Base-by-base conservation (phyloP, 495 filamentous ascomycete species). In the Hypoxylon lenormandii region DNA sequence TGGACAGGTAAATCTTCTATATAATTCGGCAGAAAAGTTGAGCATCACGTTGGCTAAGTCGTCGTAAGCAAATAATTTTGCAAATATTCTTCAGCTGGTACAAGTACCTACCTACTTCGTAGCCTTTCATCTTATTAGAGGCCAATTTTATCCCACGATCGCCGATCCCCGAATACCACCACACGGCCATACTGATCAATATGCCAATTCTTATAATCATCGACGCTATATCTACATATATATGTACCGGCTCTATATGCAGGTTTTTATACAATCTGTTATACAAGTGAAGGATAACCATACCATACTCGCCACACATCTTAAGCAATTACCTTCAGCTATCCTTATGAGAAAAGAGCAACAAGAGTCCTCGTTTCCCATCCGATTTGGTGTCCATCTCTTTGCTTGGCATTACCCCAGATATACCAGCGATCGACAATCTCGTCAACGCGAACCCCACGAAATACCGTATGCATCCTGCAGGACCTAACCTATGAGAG, bases 331-430 rank as follows among this genome's bases (percentile, higher is more conserved):
- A 26, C 23, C 5, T 26, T 26, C 23, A 2, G 5, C 23, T 26
- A 5, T 26, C 5, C 23, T 5, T 5, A 38, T 11, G 36, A 7
- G 6, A n/a, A n/a, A n/a, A 3, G 36, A 38, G 36, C 7, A 42
- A 42, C 7, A 42, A 42, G 5, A 42, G 15, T 1, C 2, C 38
- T 42, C 38, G 38, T 13, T 5, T 42, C 5, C n/a, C 12, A 42
- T 15, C 38, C 4, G 16, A 16, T 11, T 48, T 48, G 47, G 18
- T 16, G 43, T 30, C 40, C 16, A 42, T 59, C 37, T 28, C 30
- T 42, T 36, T 54, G 36, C 67, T 70, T 70, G 52, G 67, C 67
- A 61, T 57, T 68, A 65, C 67, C 51, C 67, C 67, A 66, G 57
- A 66, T 21, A 42, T 58, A 58, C 46, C 67, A 46, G 12, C 19